Conservation (phyloP, 75 land plant species). For the Pinus tabuliformis region DNA sequence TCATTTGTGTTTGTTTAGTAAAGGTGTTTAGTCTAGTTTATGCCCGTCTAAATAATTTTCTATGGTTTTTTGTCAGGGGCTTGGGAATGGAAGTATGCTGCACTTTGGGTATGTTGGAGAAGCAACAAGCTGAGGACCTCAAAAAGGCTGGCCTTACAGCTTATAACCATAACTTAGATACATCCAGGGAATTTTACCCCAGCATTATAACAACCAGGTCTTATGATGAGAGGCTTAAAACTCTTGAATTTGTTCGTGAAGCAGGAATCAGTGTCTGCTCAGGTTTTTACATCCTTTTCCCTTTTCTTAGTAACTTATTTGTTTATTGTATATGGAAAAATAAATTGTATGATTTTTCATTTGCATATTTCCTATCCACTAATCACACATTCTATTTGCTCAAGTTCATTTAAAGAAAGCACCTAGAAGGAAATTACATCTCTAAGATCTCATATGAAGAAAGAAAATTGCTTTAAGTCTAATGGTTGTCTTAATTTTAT, state of each 20-base stretch:
- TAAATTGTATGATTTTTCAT: no score
- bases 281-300: conserved; percentile 34
- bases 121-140: conserved; percentile 89
- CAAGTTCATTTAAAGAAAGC: background rate
- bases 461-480: background rate
- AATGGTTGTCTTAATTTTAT: no score
- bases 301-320: conserved; percentile 2
- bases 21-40: no score
- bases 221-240: conserved; percentile 96
- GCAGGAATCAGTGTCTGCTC: conserved; percentile 99
- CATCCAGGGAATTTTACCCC: conserved; percentile 95
- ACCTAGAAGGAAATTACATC: background rate
- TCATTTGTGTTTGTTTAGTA: no score
- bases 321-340: background rate
- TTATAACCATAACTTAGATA: conserved; percentile 98
- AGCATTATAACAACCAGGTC: conserved; percentile 89
- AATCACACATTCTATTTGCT: background rate
- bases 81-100: conserved; percentile 99
- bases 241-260: conserved; percentile 83
- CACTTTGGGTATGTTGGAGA: conserved; percentile 97
- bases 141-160: conserved; percentile 98
- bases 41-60: no score
- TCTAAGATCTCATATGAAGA: background rate
- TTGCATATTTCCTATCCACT: background rate
- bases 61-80: conserved; percentile 41